phyloP scores from a whole-genome alignment of 768 basidiomycete genomes.

The Calvatia gigantea region DNA sequence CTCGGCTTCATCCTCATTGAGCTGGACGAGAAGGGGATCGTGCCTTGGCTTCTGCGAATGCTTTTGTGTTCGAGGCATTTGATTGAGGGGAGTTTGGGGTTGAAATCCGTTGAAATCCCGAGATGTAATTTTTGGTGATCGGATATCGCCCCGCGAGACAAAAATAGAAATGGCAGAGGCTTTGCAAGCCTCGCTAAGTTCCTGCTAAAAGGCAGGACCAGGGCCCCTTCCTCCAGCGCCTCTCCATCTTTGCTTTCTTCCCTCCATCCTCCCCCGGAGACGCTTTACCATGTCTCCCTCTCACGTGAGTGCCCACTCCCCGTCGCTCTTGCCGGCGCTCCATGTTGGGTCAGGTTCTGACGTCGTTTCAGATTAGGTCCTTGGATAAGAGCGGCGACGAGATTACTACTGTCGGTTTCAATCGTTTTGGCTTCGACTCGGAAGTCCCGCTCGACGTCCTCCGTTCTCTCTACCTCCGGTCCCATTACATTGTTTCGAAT shows the following conservation, averaged over 20 bases:
- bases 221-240: background rate
- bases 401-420: conserved; percentile 77
- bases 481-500: conserved; percentile 63
- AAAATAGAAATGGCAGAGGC: conserved; percentile 3
- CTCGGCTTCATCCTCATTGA: conserved; percentile 72
- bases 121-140: conserved; percentile 17
- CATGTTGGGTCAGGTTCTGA: background rate
- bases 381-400: conserved; percentile 73
- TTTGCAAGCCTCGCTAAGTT: background rate
- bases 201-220: conserved; percentile 5
- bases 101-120: too few relatives aligned
- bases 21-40: conserved; percentile 84
- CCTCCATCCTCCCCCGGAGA: conserved; percentile 14
- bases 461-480: conserved; percentile 84
- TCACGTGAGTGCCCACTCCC: conserved; percentile 20
- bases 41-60: conserved; percentile 60
- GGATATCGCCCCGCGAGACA: conserved; percentile 17
- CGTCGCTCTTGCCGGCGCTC: conserved; percentile 10
- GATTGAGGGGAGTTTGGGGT: conserved; percentile 10
- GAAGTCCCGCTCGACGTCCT: conserved; percentile 76
- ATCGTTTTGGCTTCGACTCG: conserved; percentile 89
- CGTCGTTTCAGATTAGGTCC: conserved; percentile 47
- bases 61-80: conserved; percentile 67
- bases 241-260: conserved; percentile 13
- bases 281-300: conserved; percentile 21